These are phyloP conservation scores for Musa beccarii DNA, from an alignment of 176 grass and related monocot species.

Conservation along the genomic window DNA sequence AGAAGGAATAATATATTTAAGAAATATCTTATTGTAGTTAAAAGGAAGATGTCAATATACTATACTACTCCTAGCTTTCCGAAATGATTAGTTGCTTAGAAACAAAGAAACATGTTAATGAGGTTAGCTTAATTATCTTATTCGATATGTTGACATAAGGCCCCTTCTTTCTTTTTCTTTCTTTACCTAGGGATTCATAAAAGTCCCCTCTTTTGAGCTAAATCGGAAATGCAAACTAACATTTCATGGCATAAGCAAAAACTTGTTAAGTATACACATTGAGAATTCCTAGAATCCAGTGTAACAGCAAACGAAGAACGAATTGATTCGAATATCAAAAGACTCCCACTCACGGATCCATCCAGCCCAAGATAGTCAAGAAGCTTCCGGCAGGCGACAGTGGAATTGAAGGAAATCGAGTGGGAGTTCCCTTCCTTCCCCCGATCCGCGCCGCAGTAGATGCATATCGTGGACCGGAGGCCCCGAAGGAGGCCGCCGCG, in stretches of 20 bases:
- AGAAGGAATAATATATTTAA: background rate
- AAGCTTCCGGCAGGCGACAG: constrained; percentile 14
- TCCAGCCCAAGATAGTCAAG: constrained; percentile 17
- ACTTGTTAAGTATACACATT: background rate
- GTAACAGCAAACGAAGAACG: background rate
- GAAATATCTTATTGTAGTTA: background rate
- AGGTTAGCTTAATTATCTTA: too few species aligned
- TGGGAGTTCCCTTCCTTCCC: background rate
- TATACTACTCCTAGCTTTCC: too few species aligned
- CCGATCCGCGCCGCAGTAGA: constrained; percentile 20
- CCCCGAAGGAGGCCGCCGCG: constrained; percentile 9
- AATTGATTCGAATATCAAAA: background rate
- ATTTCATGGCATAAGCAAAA: background rate
- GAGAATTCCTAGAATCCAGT: background rate
- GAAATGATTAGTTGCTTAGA: too few species aligned
- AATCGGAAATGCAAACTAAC: background rate
- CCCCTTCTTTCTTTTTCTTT: background rate
- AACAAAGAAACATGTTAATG: too few species aligned
- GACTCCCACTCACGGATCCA: constrained; percentile 15
- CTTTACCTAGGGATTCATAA: background rate
- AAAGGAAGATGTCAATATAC: background rate
- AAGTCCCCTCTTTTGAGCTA: background rate
- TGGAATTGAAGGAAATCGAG: constrained; percentile 19
- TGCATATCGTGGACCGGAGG: constrained; percentile 7
- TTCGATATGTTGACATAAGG: too few species aligned